These are phyloP conservation scores for Leccinum barrowsii DNA, from an alignment of 768 basidiomycete species.

Conservation along the genomic window DNA sequence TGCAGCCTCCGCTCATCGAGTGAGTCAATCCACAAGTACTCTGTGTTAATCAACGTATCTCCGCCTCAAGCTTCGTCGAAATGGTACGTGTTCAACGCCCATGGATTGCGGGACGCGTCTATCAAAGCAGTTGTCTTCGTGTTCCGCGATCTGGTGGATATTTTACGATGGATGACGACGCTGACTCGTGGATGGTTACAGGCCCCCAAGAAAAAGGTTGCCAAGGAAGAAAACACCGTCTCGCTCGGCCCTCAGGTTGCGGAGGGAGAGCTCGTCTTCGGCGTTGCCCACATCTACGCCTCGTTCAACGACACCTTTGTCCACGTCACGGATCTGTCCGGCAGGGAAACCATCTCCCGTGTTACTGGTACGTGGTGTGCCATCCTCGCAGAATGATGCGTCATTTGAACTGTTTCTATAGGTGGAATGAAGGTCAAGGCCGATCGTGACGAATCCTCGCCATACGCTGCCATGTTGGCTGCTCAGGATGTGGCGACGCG, in stretches of 20 bases:
- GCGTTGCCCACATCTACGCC: constrained; percentile 98
- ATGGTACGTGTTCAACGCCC: constrained; percentile 35
- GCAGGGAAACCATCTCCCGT: constrained; percentile 98
- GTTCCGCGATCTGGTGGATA: background rate
- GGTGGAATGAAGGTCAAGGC: constrained; percentile 99
- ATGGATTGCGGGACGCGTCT: background rate
- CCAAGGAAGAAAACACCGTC: constrained; percentile 79
- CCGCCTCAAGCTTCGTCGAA: constrained; percentile 29
- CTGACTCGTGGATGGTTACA: constrained; percentile 55
- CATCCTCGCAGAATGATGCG: background rate
- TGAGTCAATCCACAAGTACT: background rate
- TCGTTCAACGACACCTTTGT: constrained; percentile 99
- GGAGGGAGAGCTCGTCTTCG: constrained; percentile 96
- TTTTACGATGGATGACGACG: constrained; percentile 45
- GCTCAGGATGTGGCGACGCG: constrained; percentile 95
- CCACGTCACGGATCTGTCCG: constrained; percentile 97
- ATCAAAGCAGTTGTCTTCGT: background rate
- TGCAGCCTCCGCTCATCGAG: constrained; percentile 3
- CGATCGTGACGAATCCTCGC: constrained; percentile 98
- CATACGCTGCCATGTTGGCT: constrained; percentile 96
- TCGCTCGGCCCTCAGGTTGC: constrained; percentile 93
- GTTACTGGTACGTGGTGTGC: constrained; percentile 71
- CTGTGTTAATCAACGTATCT: constrained; percentile 12
- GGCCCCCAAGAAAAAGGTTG: constrained; percentile 84
- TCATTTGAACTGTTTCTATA: constrained; percentile 25